Percentiles rank a stretch among this genome's conserved stretches.
These are phyloP conservation scores for Cadophora gregata DNA, from an alignment of 2,329 filamentous ascomycete genomes.

Conservation along the genomic window DNA sequence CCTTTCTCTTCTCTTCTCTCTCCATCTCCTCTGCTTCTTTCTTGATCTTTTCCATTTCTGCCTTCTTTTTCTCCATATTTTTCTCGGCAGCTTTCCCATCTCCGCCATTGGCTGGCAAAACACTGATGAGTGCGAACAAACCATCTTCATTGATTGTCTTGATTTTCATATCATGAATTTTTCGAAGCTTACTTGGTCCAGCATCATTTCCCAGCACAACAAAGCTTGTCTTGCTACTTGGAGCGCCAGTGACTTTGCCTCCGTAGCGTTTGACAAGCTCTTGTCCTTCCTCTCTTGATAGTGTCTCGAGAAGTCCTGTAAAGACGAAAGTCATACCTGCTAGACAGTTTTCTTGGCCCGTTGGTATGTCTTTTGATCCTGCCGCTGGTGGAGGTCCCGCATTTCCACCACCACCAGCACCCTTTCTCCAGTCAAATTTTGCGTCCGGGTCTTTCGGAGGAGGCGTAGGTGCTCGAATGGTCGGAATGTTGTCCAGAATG, in stretches of 20 bases:
- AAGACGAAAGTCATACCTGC: slow-evolving; percentile 93
- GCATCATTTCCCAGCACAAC: slow-evolving; percentile 92
- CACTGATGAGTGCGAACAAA: slow-evolving; percentile 82
- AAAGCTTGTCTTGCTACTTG: slow-evolving; percentile 92
- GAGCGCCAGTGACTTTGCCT: slow-evolving; percentile 83
- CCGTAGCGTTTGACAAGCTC: slow-evolving; percentile 91
- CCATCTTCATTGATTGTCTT: slow-evolving; percentile 96
- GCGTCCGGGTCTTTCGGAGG: slow-evolving; percentile 71
- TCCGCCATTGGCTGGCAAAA: slow-evolving; percentile 84
- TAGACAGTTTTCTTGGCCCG: slow-evolving; percentile 87
- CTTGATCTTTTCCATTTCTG: slow-evolving; percentile 82
- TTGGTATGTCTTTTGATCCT: slow-evolving; percentile 74
- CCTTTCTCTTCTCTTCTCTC: slow-evolving; percentile 70
- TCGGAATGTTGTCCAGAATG: slow-evolving; percentile 88
- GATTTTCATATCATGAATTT: slow-evolving; percentile 78
- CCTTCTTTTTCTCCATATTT: slow-evolving; percentile 81
- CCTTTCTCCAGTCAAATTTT: slow-evolving; percentile 83
- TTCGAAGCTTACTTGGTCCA: slow-evolving; percentile 89
- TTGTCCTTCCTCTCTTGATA: slow-evolving; percentile 85
- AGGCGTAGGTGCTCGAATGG: slow-evolving; percentile 81
- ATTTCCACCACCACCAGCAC: slow-evolving; percentile 61
- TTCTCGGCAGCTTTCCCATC: slow-evolving; percentile 87
- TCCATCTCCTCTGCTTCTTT: slow-evolving; percentile 87
- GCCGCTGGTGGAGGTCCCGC: slow-evolving; percentile 67
- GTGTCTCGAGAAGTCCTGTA: slow-evolving; percentile 81